Conservation (phyloP, 345 rosid species). For the Hibiscus syriacus region DNA sequence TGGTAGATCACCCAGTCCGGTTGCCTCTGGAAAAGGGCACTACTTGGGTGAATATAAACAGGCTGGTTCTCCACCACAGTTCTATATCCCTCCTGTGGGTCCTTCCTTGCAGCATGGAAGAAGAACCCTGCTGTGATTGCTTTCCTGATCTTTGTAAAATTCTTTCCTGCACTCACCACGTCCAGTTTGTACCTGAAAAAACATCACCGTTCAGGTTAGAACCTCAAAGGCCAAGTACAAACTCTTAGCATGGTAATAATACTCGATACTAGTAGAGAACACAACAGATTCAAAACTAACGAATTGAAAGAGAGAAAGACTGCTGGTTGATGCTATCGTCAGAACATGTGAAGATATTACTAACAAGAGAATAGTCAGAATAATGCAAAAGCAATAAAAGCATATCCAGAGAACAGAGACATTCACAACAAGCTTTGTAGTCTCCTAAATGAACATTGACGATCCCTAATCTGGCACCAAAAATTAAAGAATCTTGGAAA, state of each 20-base stretch:
- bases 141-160: too few species aligned
- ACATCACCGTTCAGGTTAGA: not conserved
- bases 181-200: slow-evolving; percentile 70
- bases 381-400: not conserved
- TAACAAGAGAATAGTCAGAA: not conserved
- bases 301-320: not conserved
- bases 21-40: too few species aligned
- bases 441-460: too few species aligned
- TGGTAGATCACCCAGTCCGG: too few species aligned
- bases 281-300: not conserved
- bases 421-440: not conserved
- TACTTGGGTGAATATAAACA: slow-evolving; percentile 82
- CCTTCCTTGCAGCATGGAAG: too few species aligned
- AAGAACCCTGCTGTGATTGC: too few species aligned
- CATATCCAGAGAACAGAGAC: not conserved
- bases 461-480: not conserved
- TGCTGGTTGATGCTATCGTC: not conserved
- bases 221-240: not conserved
- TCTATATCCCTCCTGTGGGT: too few species aligned
- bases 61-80: slow-evolving; percentile 81
- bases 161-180: slow-evolving; percentile 73
- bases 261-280: not conserved
- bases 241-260: not conserved
- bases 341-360: too few species aligned
- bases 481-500: not conserved